phyloP scores from a whole-genome alignment of 768 basidiomycete genomes.

The Phanerochaete sordida region DNA sequence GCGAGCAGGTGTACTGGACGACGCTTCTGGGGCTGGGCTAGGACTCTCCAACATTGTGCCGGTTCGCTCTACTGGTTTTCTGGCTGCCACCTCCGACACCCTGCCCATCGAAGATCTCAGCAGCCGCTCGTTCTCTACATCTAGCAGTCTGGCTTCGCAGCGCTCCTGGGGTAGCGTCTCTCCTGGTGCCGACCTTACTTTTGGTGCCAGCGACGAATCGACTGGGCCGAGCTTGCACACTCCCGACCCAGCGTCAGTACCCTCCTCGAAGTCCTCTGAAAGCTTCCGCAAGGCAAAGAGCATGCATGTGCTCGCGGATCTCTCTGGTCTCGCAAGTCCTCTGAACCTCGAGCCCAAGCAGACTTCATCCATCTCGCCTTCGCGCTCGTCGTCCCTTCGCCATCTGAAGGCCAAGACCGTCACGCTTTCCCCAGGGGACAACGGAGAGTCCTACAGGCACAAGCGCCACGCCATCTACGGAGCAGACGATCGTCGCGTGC shows the following conservation, averaged over 20 bases:
- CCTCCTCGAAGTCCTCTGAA: conserved; percentile 4
- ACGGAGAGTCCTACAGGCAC: not conserved
- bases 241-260: not conserved
- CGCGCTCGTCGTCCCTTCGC: not conserved
- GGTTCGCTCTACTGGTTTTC: not conserved
- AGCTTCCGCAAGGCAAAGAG: conserved; percentile 11
- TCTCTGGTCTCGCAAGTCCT: not conserved
- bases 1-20: not conserved
- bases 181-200: conserved; percentile 6
- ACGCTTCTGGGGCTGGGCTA: not conserved
- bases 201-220: not conserved
- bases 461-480: conserved; percentile 15
- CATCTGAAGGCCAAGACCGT: conserved; percentile 5
- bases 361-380: not conserved
- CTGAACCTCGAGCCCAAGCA: not conserved
- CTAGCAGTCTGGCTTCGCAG: not conserved
- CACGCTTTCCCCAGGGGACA: not conserved
- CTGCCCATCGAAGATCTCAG: not conserved
- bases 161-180: not conserved
- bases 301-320: conserved; percentile 1
- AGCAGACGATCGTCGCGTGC: not conserved
- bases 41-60: not conserved
- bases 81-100: not conserved
- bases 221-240: conserved; percentile 2
- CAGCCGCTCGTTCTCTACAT: not conserved